Percentiles rank a stretch among this genome's conserved stretches.
These are phyloP conservation scores for Lentinula detonsa DNA, from an alignment of 768 basidiomycete genomes.

Conservation along the genomic window DNA sequence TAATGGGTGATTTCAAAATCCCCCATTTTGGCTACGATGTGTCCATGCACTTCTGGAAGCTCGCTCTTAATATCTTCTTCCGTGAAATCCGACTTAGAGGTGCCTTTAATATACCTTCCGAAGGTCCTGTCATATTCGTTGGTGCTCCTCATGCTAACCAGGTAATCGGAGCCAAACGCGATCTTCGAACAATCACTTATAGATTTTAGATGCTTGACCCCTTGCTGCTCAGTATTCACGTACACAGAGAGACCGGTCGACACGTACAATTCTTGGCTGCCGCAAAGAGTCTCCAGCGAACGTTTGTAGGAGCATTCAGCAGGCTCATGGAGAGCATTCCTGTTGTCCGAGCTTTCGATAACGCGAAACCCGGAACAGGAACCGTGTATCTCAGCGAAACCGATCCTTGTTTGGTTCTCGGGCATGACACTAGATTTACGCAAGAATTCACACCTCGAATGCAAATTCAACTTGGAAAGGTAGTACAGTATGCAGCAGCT, in stretches of 20 bases:
- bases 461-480: conserved; percentile 85
- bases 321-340: conserved; percentile 88
- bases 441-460: conserved; percentile 68
- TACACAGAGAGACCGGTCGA: conserved; percentile 75
- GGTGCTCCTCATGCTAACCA: conserved; percentile 92
- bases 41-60: conserved; percentile 78
- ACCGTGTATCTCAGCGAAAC: conserved; percentile 60
- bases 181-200: background rate
- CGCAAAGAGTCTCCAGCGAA: conserved; percentile 80
- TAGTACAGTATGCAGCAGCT: conserved; percentile 66
- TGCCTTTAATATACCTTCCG: conserved; percentile 87
- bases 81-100: conserved; percentile 91
- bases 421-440: conserved; percentile 74
- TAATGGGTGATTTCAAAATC: background rate
- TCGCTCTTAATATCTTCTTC: conserved; percentile 91
- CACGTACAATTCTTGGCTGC: conserved; percentile 85
- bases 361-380: conserved; percentile 74
- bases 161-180: conserved; percentile 30
- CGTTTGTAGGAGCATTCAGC: conserved; percentile 75
- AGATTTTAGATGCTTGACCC: conserved; percentile 81
- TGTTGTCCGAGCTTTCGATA: conserved; percentile 89
- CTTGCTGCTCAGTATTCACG: conserved; percentile 76
- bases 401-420: conserved; percentile 75
- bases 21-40: conserved; percentile 52
- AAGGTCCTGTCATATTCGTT: conserved; percentile 90